Base-by-base conservation (phyloP, 2,329 filamentous ascomycete species). In the Exophiala aquamarina region DNA sequence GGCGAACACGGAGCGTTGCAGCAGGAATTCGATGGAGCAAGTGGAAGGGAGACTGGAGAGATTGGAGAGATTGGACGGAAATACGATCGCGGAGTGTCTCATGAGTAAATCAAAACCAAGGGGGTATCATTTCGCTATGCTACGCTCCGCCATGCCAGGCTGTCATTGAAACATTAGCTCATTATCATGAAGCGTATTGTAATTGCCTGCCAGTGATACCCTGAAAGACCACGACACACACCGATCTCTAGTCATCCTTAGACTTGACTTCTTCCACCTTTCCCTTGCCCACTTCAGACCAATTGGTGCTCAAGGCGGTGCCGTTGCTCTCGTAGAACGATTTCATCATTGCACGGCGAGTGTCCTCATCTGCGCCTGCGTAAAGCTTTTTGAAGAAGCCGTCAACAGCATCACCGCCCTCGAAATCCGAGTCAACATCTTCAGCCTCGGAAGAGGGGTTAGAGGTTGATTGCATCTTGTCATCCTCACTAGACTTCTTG, bases 331-430 rank as follows among this genome's bases (percentile, higher is more conserved):
- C 92, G 11, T 83, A 77, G 62, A 89, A 97, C 63, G 89, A 95
- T 80, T 98, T 98, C 82, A 94, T 89, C 93, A 98, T 98, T 7
- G 93, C 93, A 2, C 90, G 82, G 63, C 83, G 83, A 49, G 89
- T 88, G 59, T 98, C 92, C 0, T 84, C 81, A 39, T 86, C 83
- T 0, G 89, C 83, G 28, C 74, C 76, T 54, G 86, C 82, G 70
- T 92, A 97, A 1, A 98, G 74, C 61, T 86, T 84, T 75, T 94
- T 93, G 76, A 98, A 98, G 71, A 96, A 97, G 9, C 68, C 64
- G 59, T 94, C 86, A 7, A 90, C 49, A 3, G 40, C 17, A 21
- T 54, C 54, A 20, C 43, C 54, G 7, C n/a, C 29, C n/a, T 71
- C 69, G 3, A 66, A 70, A 46, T 69, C 62, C 2, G 69, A 70